Evolutionary conservation across 805 yeast genomes (phyloP).

Genomic region (Wickerhamiella sergipiensis): DNA sequence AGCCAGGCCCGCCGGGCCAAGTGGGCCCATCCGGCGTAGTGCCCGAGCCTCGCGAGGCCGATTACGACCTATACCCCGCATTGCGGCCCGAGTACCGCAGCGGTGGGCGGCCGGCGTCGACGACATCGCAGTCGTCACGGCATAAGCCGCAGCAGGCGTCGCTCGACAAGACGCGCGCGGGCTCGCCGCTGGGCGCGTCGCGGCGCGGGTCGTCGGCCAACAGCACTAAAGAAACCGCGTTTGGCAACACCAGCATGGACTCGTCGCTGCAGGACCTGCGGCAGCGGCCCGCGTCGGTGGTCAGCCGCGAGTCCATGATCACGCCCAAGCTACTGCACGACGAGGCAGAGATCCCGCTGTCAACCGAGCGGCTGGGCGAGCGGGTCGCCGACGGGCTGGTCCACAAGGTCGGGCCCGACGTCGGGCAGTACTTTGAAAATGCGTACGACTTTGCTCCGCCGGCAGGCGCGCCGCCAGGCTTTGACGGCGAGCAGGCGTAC

Average conservation of each 20-base stretch:
- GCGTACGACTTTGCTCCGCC: background rate
- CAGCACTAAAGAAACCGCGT: background rate
- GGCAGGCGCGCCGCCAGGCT: background rate
- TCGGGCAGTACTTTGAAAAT: background rate
- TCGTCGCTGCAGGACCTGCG: background rate
- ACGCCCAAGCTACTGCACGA: background rate
- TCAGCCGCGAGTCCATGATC: background rate
- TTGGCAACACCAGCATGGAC: background rate
- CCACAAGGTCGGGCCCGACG: background rate
- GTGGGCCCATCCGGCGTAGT: background rate
- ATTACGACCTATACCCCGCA: background rate
- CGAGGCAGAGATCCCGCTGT: background rate
- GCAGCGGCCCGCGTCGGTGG: background rate
- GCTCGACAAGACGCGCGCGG: background rate
- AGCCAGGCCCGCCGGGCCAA: too few relatives aligned
- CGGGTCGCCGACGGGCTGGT: background rate
- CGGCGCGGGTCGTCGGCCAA: background rate
- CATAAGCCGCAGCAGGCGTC: background rate
- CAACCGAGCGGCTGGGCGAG: background rate
- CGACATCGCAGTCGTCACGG: background rate
- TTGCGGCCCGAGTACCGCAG: background rate
- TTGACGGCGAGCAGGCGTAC: background rate
- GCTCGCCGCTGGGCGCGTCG: background rate
- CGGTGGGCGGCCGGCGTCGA: background rate
- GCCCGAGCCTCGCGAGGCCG: background rate